phyloP scores from a whole-genome alignment of 2,329 filamentous ascomycete genomes.

The Colletotrichum viniferum region DNA sequence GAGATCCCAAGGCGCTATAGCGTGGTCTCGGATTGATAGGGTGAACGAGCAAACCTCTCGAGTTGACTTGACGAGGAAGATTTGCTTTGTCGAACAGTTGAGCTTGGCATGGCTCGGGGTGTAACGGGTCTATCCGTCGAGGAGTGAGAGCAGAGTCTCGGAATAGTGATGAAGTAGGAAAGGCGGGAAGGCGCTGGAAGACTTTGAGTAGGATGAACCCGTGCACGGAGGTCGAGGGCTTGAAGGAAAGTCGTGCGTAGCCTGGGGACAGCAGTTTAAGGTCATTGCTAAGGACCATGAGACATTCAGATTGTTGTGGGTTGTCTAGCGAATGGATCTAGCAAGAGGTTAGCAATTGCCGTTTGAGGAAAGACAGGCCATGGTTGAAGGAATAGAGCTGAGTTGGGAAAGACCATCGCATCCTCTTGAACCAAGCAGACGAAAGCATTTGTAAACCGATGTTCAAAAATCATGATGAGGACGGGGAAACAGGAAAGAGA shows the following conservation, averaged over 20 bases:
- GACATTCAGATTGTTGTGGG: background rate
- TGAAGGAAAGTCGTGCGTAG: background rate
- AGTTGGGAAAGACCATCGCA: accelerated
- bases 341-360: background rate
- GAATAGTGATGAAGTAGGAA: background rate
- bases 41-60: background rate
- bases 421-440: background rate
- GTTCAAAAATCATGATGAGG: accelerated
- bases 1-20: background rate
- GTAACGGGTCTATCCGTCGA: background rate
- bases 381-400: background rate
- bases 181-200: background rate
- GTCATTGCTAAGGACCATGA: background rate
- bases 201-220: background rate
- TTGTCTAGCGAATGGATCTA: background rate
- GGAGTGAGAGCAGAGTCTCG: background rate
- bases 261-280: background rate
- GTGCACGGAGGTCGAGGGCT: background rate
- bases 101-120: background rate
- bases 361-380: background rate
- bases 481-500: background rate
- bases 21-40: background rate
- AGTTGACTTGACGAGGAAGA: background rate
- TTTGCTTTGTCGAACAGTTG: background rate
- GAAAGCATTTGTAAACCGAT: accelerated